A percentile compares a stretch with the other conserved stretches of the same genome.
Evolutionary conservation across 2,329 filamentous ascomycete genomes (phyloP).

Genomic region (Diaporthe australafricana): DNA sequence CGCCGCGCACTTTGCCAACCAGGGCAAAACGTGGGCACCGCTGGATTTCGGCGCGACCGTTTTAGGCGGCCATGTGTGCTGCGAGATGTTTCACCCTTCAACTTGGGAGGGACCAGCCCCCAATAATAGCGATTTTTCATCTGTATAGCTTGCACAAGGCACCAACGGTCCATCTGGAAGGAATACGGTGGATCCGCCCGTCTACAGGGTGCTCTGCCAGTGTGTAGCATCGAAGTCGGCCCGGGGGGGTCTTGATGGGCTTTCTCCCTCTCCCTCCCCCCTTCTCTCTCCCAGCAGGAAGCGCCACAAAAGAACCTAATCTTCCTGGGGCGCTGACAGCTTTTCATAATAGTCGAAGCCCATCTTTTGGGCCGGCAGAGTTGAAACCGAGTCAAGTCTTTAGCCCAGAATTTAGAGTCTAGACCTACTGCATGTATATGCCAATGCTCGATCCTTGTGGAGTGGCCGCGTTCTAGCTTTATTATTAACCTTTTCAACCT

Average conservation of each 20-base stretch:
- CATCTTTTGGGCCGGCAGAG: not conserved
- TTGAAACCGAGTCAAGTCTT: not conserved
- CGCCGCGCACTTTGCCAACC: not conserved
- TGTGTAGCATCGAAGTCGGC: not conserved
- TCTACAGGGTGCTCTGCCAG: not conserved
- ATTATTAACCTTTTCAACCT: too few relatives aligned
- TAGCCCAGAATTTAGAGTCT: not conserved
- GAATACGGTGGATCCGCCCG: not conserved
- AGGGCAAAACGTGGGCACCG: constrained; percentile 5
- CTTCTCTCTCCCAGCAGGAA: too few relatives aligned
- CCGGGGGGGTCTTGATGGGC: not conserved
- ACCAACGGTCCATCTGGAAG: not conserved
- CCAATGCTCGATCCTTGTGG: too few relatives aligned
- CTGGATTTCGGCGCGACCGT: constrained; percentile 4
- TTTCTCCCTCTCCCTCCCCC: not conserved
- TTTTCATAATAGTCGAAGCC: not conserved
- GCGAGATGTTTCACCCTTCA: constrained; percentile 7
- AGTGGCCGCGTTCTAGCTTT: not conserved
- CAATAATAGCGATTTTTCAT: constrained; percentile 2
- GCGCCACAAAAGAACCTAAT: not conserved
- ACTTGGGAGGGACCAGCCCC: constrained; percentile 1
- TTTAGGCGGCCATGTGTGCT: not conserved
- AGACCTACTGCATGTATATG: not conserved
- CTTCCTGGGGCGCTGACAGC: not conserved
- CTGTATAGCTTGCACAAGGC: not conserved